Base-by-base conservation (phyloP, 768 basidiomycete species). In the Boletus sensibilis region DNA sequence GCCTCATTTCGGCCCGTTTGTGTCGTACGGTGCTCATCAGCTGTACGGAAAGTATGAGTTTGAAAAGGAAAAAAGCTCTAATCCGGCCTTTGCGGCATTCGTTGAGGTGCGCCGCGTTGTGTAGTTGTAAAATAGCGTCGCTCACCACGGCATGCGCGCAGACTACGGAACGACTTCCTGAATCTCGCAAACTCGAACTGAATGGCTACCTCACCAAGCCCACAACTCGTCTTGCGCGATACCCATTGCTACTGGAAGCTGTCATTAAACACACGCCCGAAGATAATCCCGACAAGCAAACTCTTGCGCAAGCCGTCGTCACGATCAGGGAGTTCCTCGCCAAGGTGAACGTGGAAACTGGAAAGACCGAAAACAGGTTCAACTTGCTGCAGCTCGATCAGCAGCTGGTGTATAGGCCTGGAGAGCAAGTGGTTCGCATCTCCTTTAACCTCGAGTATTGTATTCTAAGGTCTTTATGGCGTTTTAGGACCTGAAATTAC, bases 171-270 rank as follows among this genome's bases (percentile, higher is more conserved):
- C 88, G 97, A 20, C 77, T 90, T 20, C 95, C 95, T 0, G 94
- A 97, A 70, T 98, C 95, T 10, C 82, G 96, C 29, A 98, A 98
- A 74, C 82, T 98, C 35, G 97, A 99, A 73, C 76, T 99, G 47
- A 99, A 99, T 69, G 97, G 93, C 1, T 99, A 98, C 72, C 78
- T 99, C 39, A 99, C 97, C 8, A 98, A 98, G 72, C 97, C 97
- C 2, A 98, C 97, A 2, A 98, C 97, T 6, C 87, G 97, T 64
- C 79, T 99, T 27, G 97, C 96, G n/a, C 81, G 97, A 60, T 98
- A 98, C 70, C 97, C 97, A 8, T 80, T 99, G 2, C 76, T 98
- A 2, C 79, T 99, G 31, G 94, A 92, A 62, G 95, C 92, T 16
- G 92, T 97, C 12, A 75, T 89, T 54, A 98, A 98, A 72, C 86